phyloP scores from a whole-genome alignment of 148 eudicot species.

The Rhododendron mucronatum region DNA sequence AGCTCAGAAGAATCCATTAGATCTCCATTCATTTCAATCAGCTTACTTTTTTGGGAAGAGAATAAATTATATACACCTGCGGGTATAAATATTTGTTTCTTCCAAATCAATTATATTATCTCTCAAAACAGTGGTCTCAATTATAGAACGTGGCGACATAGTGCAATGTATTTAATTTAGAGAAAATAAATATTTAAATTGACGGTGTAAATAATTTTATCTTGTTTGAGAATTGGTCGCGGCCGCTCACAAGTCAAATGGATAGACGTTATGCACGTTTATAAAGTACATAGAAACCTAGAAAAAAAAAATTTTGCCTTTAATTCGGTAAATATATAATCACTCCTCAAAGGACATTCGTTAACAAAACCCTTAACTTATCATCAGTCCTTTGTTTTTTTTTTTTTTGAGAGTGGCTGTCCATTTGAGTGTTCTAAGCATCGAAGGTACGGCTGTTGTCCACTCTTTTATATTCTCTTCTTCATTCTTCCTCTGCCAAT shows the following conservation, averaged over 20 bases:
- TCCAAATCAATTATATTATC: too few species aligned
- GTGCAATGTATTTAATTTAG: too few species aligned
- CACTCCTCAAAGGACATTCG: neutral
- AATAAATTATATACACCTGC: too few species aligned
- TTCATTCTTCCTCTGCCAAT: neutral
- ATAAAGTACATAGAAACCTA: neutral
- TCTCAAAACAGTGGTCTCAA: too few species aligned
- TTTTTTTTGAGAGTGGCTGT: neutral
- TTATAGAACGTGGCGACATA: too few species aligned
- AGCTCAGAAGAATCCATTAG: neutral
- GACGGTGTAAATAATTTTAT: too few species aligned
- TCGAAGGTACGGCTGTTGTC: too few species aligned
- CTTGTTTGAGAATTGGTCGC: neutral
- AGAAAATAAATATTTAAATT: too few species aligned
- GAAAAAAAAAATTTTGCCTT: neutral
- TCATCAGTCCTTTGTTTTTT: neutral
- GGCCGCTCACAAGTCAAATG: neutral
- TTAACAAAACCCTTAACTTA: neutral
- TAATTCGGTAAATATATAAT: neutral
- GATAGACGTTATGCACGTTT: neutral
- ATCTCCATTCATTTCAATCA: neutral
- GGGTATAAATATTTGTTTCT: too few species aligned
- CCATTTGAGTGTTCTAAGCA: neutral
- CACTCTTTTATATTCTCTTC: neutral
- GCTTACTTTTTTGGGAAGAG: neutral